Evolutionary conservation across 768 basidiomycete species (phyloP), one percentile per base, ranked within the genome.

Genomic region (Auriscalpium orientale): DNA sequence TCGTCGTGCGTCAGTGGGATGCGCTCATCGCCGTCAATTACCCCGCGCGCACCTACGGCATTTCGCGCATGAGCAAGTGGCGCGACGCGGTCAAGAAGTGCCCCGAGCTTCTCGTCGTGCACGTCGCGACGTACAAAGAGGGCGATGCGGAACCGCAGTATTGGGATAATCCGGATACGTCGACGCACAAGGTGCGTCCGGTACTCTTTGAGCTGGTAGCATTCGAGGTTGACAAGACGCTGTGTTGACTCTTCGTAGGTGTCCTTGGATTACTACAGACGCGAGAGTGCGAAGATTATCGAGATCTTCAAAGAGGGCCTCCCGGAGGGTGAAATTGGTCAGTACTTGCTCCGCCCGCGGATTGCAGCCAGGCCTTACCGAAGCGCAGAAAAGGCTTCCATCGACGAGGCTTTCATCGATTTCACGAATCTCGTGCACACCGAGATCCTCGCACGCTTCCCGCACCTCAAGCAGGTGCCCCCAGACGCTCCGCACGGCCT

Each of bases 321-420:
- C 38, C 85, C 90, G 1, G 79, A 72, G 5, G 90, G 85, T 20
- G 91, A 95, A 74, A 78, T 95, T 53, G 93, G 93, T 92, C 60
- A 63, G 76, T 20, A 8, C 15, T 16, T 40, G 47, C 20, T 48
- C 28, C 28, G 4, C 28, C 28, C 28, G 28, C 28, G 28, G 28
- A 28, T 28, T 2, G 28, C 5, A 28, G 28, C 28, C 28, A 28
- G 28, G 28, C 7, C 28, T 28, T 28, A 28, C 28, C 28, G 28
- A 28, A 15, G 34, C 49, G 11, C 67, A 94, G 95, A 99, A 71
- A 97, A 95, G 68, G 97, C 97, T 21, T 95, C 92, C 0, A 97
- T 98, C 37, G 97, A 98, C 65, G 97, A 99, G 66, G 93, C 91
- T 0, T 99, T 95, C 69, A 83, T 98, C 55, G 95, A 98, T 68